Evolutionary conservation across 2,329 filamentous ascomycete species (phyloP), one percentile per base, ranked within the genome.

Genomic region (Hymenoscyphus linearis): DNA sequence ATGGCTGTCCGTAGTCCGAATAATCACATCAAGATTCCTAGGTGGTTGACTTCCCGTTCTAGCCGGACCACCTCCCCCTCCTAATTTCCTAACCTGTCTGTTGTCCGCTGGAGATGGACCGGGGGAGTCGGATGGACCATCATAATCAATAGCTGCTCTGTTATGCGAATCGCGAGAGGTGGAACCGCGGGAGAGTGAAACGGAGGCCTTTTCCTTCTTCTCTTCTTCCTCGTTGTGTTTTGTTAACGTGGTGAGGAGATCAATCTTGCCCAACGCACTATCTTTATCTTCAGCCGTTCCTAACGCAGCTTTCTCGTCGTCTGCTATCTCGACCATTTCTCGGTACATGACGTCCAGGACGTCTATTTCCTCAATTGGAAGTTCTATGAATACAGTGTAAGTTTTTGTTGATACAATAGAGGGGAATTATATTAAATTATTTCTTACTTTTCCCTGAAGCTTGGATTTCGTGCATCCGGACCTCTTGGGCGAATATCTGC

Each of bases 31-130:
- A 14, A 58, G 50, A n/a, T 64, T 65, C 35, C 68, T 66, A 1
- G 72, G 71, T 2, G 72, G 72, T 50, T 69, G 66, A 58, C 71
- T 72, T 34, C 68, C 69, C 6, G 66, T 68, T 57, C 70, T 65
- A n/a, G 52, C 27, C 22, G 40, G 40, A 22, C 40, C 40, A 22
- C 40, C 40, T 1, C 67, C 61, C 4, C 55, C 62, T 14, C 66
- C 68, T 50, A 70, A 56, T 52, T 71, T 72, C 4, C 69, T 60
- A 22, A 66, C 60, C 26, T 67, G 67, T 47, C 69, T 69, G 40
- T 70, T 67, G 14, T 71, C 69, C 6, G 69, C 68, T 26, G 71
- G 66, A 10, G 70, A 71, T 18, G 72, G 71, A 0, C 65, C 65
- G 7, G 70, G 72, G 7, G 71, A 72, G 47, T 73, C 72, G 3